A percentile compares a stretch with the other conserved stretches of the same genome.
Conservation (phyloP, 176 grass and related monocot genomes). For the Carex myosuroides region DNA sequence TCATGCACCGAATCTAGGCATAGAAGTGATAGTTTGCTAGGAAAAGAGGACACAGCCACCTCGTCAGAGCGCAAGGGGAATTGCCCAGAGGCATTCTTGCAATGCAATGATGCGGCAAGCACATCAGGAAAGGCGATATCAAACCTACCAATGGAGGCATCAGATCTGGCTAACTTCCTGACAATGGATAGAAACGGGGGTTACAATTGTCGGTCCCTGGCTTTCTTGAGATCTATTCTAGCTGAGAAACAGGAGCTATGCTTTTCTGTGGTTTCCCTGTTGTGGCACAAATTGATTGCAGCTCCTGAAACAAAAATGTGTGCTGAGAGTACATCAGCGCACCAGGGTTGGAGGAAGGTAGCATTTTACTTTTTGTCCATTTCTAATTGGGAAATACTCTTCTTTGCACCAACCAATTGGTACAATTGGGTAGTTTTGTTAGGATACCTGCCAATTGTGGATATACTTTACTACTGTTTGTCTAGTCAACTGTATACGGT, state of each 20-base stretch:
- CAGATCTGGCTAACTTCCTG: constrained; percentile 90
- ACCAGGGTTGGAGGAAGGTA: constrained; percentile 99
- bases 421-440: not conserved
- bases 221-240: constrained; percentile 78
- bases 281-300: constrained; percentile 94
- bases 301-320: constrained; percentile 94
- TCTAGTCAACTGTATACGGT: not conserved
- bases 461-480: not conserved
- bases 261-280: constrained; percentile 91
- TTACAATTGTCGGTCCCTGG: constrained; percentile 57
- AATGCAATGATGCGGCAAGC: constrained; percentile 47
- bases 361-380: not conserved
- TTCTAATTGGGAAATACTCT: not conserved
- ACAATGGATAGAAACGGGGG: constrained; percentile 92
- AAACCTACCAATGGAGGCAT: constrained; percentile 78
- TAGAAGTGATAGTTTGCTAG: constrained; percentile 27
- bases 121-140: constrained; percentile 63
- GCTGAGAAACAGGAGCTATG: constrained; percentile 90
- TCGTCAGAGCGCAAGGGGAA: constrained; percentile 40
- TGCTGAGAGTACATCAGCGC: constrained; percentile 98
- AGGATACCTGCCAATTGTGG: not conserved
- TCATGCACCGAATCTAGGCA: constrained; percentile 26
- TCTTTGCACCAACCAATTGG: not conserved
- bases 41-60: constrained; percentile 38
- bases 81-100: constrained; percentile 29